Base-by-base conservation (phyloP, 2,329 filamentous ascomycete genomes). In the Tolypocladium inflatum region DNA sequence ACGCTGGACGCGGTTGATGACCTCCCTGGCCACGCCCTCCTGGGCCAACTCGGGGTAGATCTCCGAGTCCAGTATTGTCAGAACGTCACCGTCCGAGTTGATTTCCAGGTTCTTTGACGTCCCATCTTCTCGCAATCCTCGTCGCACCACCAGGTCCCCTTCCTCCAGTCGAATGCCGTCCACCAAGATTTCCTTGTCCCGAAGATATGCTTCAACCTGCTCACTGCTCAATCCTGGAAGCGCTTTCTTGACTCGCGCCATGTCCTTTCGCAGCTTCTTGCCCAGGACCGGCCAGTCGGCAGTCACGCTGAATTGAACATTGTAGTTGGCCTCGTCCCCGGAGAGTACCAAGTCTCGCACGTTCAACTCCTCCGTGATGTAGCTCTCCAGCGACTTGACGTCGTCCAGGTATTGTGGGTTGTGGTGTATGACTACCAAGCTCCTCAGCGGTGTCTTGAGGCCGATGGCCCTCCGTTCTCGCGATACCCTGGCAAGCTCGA, bases 221-320 rank as follows among this genome's bases (percentile, higher is more conserved):
- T 90, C 85, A 64, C 87, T 92, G 23, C 82, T 89, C 54, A 99
- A 78, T 43, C 76, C 80, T 7, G 92, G 92, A 52, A 99, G 77
- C 2, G 90, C 91, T 76, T 93, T 95, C 79, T 95, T 95, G 65
- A 97, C 91, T 70, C 88, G 90, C 63, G 86, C 85, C 63, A 91
- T 90, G 67, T 97, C 92, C 75, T 96, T 97, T 81, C 96, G 96
- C 65, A 97, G 82, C 78, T 97, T 97, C 83, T 96, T 96, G 63
- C 94, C 94, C 19, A 99, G 81, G 2, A 90, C 88, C 17, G 94
- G 91, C 88, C 94, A 97, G 73, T 99, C 94, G 9, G 91, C 92
- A 43, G 83, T 85, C 19, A 93, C 90, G 61, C 89, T 91, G 76
- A 97, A 96, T 69, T 94, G 87, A 52, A 99, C 91, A 57, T 91